Evolutionary conservation across 169 alveolate genomes (phyloP).

Genomic region (Fabrea salina): DNA sequence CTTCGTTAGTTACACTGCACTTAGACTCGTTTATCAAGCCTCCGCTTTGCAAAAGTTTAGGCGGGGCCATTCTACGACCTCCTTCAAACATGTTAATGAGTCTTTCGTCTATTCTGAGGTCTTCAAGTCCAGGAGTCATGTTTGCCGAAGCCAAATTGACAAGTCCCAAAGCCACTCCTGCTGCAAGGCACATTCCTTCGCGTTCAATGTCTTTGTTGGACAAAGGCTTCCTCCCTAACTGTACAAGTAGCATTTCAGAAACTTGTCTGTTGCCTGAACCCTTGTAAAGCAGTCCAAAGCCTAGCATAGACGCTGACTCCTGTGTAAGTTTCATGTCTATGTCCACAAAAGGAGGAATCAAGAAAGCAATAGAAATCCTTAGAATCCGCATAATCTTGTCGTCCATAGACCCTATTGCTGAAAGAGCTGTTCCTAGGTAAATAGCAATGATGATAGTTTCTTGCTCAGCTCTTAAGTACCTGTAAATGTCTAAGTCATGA

Average conservation of each 20-base stretch:
- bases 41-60: constrained; percentile 48
- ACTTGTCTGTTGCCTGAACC: constrained; percentile 77
- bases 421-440: constrained; percentile 82
- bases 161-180: constrained; percentile 84
- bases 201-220: constrained; percentile 70
- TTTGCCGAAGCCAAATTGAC: constrained; percentile 81
- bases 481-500: constrained; percentile 81
- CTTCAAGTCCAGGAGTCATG: constrained; percentile 66
- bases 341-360: constrained; percentile 79
- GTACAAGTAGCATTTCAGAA: constrained; percentile 82
- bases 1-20: constrained; percentile 72
- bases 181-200: constrained; percentile 81
- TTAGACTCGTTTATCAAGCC: constrained; percentile 58
- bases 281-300: constrained; percentile 80
- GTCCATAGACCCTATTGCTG: constrained; percentile 81
- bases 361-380: constrained; percentile 80
- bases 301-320: constrained; percentile 80
- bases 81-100: constrained; percentile 78
- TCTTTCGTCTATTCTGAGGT: constrained; percentile 72
- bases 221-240: constrained; percentile 81
- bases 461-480: constrained; percentile 77
- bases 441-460: constrained; percentile 85
- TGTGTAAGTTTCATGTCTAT: constrained; percentile 78
- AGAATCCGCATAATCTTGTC: constrained; percentile 79
- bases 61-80: constrained; percentile 64